Percentiles rank a stretch among this genome's conserved stretches.
Evolutionary conservation across 352 stramenopile genomes (phyloP).

Genomic region (Globisporangium okanoganense): DNA sequence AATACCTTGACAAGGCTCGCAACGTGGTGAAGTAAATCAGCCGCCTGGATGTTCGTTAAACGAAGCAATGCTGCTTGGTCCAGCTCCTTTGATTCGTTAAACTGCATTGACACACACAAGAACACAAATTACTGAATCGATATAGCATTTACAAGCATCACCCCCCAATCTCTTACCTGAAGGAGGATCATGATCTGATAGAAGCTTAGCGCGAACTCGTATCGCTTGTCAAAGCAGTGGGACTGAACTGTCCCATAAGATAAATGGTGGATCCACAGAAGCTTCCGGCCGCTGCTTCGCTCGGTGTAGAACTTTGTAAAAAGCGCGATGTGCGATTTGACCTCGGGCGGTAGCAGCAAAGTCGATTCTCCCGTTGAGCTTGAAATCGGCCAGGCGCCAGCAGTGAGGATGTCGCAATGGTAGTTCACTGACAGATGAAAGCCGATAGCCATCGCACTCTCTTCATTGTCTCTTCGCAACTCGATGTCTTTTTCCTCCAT

Average conservation of each 20-base stretch:
- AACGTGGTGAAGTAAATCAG: conserved; percentile 64
- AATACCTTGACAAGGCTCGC: conserved; percentile 70
- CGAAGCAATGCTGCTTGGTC: conserved; percentile 30
- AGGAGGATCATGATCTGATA: conserved; percentile 83
- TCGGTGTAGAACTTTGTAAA: conserved; percentile 84
- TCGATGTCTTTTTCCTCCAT: conserved; percentile 59
- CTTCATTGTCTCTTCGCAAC: conserved; percentile 27
- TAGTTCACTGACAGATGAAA: conserved; percentile 61
- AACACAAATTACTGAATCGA: not conserved
- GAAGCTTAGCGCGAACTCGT: conserved; percentile 80
- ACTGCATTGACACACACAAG: conserved; percentile 28
- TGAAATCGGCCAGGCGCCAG: conserved; percentile 81
- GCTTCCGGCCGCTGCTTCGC: conserved; percentile 69
- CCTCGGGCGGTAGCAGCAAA: conserved; percentile 47
- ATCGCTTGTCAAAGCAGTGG: conserved; percentile 67
- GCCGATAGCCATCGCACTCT: conserved; percentile 37
- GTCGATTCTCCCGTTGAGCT: conserved; percentile 46
- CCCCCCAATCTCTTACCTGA: conserved; percentile 30
- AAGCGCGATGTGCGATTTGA: conserved; percentile 59
- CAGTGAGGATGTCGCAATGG: conserved; percentile 80
- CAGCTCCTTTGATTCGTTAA: conserved; percentile 52
- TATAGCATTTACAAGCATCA: not conserved
- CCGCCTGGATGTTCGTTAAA: conserved; percentile 51
- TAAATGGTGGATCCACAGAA: conserved; percentile 76
- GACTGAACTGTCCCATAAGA: conserved; percentile 72